A percentile compares a stretch with the other conserved stretches of the same genome.
Evolutionary conservation across 2,329 filamentous ascomycete genomes (phyloP).

Genomic region (Ramichloridium luteum): DNA sequence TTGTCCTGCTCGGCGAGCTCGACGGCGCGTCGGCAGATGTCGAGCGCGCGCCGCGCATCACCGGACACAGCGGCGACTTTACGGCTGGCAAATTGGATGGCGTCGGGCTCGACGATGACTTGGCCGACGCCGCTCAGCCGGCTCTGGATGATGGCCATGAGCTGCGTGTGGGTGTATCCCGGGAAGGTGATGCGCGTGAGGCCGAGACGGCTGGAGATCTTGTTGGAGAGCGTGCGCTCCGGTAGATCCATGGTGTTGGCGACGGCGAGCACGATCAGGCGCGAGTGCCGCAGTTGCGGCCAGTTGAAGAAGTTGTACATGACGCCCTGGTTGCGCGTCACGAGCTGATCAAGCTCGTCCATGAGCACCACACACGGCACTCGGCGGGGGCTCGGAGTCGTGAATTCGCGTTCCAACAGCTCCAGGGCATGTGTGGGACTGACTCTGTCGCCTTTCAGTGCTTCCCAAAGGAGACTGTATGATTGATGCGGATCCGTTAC

Average conservation of each 20-base stretch:
- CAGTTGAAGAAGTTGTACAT: slow-evolving; percentile 99
- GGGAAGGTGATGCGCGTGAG: slow-evolving; percentile 93
- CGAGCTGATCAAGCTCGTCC: slow-evolving; percentile 95
- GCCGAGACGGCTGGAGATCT: slow-evolving; percentile 78
- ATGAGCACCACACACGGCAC: slow-evolving; percentile 95
- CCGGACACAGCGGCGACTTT: slow-evolving; percentile 96
- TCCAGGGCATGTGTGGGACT: slow-evolving; percentile 85
- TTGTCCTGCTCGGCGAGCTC: slow-evolving; percentile 79
- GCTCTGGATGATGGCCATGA: slow-evolving; percentile 96
- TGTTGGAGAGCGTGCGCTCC: slow-evolving; percentile 91
- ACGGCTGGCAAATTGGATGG: slow-evolving; percentile 87
- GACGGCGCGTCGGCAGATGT: slow-evolving; percentile 89
- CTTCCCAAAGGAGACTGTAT: slow-evolving; percentile 91
- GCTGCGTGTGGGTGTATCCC: slow-evolving; percentile 90
- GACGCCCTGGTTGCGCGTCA: slow-evolving; percentile 97
- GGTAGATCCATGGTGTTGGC: slow-evolving; percentile 99
- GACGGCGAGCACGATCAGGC: slow-evolving; percentile 89
- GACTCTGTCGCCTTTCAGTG: slow-evolving; percentile 82
- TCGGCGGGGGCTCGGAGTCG: slow-evolving; percentile 73
- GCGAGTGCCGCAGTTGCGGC: slow-evolving; percentile 81
- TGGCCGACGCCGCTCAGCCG: slow-evolving; percentile 71
- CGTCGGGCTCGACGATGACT: slow-evolving; percentile 82
- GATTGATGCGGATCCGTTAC: slow-evolving; percentile 96
- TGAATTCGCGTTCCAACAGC: slow-evolving; percentile 84
- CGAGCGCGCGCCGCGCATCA: slow-evolving; percentile 79